Conservation (phyloP, 306 rosid species). For the Inga laurina region DNA sequence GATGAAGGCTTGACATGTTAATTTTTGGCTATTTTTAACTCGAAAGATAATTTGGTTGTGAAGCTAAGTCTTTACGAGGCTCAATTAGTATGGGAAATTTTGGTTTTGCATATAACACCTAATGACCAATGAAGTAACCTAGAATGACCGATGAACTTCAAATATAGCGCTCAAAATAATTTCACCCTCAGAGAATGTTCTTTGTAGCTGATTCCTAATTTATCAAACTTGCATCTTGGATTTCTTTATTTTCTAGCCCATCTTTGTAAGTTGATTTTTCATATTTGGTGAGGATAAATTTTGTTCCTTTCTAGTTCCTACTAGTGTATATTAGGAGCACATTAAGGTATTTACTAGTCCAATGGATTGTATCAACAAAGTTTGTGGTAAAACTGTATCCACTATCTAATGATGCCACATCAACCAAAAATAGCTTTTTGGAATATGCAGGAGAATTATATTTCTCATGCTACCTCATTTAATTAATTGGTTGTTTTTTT, state of each 20-base stretch:
- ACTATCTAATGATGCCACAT: not conserved
- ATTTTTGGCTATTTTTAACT: not conserved
- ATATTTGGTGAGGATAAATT: not conserved
- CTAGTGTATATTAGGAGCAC: not conserved
- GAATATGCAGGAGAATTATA: not conserved
- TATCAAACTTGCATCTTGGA: not conserved
- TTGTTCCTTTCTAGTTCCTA: not conserved
- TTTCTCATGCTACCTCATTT: not conserved
- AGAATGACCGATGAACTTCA: not conserved
- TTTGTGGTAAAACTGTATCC: not conserved
- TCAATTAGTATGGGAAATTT: not conserved
- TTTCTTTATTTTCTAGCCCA: not conserved
- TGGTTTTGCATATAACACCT: not conserved
- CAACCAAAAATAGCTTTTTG: not conserved
- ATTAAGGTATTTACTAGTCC: not conserved
- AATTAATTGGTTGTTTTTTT: not conserved
- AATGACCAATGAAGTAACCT: not conserved
- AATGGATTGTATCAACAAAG: not conserved
- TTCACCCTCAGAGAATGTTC: not conserved
- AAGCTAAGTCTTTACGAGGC: not conserved
- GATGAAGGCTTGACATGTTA: not conserved
- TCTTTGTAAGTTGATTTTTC: not conserved
- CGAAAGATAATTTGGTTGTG: not conserved
- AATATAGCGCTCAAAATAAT: not conserved
- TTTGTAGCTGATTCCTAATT: not conserved